Conservation (phyloP, 192 early-diverging fungal genomes). For the Entomortierella beljakovae region DNA sequence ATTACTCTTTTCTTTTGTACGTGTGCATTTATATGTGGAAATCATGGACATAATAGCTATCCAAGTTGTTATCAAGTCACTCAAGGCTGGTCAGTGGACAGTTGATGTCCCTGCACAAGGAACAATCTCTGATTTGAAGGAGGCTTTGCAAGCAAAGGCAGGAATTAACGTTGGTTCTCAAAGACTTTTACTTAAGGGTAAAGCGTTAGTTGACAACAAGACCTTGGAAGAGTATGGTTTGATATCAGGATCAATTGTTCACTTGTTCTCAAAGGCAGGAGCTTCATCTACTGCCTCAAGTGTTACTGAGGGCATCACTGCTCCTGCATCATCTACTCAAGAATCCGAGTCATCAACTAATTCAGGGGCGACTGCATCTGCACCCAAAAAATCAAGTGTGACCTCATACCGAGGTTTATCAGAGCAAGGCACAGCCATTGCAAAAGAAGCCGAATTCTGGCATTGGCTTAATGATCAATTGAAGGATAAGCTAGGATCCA, state of each 20-base stretch:
- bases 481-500: conserved; percentile 49
- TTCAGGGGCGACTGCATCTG: background rate
- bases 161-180: conserved; percentile 52
- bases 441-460: conserved; percentile 47
- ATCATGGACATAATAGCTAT: conserved; percentile 24
- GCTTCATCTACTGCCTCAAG: conserved; percentile 1
- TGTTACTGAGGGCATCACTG: background rate
- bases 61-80: conserved; percentile 56
- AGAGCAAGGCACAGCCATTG: conserved; percentile 35
- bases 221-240: conserved; percentile 63
- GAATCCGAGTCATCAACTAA: background rate
- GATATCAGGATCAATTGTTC: conserved; percentile 54
- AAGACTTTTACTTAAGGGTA: conserved; percentile 70
- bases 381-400: conserved; percentile 10
- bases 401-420: conserved; percentile 43
- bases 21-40: background rate
- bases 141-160: conserved; percentile 43
- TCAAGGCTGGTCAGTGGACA: conserved; percentile 56
- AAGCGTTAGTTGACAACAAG: conserved; percentile 66
- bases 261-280: conserved; percentile 62
- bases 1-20: background rate
- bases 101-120: conserved; percentile 50
- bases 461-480: conserved; percentile 51
- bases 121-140: conserved; percentile 55
- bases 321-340: background rate